Conservation (phyloP, 805 yeast genomes). For the Starmerella cellae region DNA sequence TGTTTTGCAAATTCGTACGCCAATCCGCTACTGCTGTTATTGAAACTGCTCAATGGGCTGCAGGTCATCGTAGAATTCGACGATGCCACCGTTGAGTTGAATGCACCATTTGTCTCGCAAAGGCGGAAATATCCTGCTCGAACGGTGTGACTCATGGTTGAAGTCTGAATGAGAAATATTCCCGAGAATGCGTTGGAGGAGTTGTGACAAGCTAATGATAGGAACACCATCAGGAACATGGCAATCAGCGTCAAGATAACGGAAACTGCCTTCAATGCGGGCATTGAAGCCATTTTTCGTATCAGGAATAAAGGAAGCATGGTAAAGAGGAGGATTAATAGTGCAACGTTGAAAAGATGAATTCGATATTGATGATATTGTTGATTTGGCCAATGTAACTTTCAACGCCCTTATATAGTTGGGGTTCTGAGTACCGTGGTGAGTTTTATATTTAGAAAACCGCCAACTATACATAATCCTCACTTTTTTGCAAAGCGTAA, state of each 20-base stretch:
- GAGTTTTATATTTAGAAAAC: too few relatives aligned
- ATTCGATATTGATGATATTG: too few relatives aligned
- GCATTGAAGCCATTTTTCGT: neutral
- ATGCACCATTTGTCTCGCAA: slow-evolving; percentile 1
- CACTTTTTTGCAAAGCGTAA: too few relatives aligned
- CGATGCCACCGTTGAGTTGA: too few relatives aligned
- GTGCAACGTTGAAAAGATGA: too few relatives aligned
- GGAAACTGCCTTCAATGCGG: neutral
- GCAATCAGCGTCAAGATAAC: slow-evolving; percentile 6
- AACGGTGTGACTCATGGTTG: neutral
- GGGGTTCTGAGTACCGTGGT: too few relatives aligned
- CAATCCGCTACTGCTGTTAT: slow-evolving; percentile 1
- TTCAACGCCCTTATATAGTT: too few relatives aligned
- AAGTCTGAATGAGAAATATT: slow-evolving; percentile 7
- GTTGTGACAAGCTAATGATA: slow-evolving; percentile 8
- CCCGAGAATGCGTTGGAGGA: slow-evolving; percentile 7
- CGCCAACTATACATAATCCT: too few relatives aligned
- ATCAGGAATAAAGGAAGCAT: neutral
- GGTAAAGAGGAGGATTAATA: too few relatives aligned
- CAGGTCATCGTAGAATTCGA: too few relatives aligned
- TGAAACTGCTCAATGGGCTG: neutral
- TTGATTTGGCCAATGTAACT: too few relatives aligned
- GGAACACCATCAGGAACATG: slow-evolving; percentile 8
- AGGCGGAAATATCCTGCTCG: slow-evolving; percentile 11
- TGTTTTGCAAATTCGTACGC: slow-evolving; percentile 12